Evolutionary conservation across 2,329 filamentous ascomycete species (phyloP), one percentile per base, ranked within the genome.

Genomic region (Ophiocordyceps sinensis): DNA sequence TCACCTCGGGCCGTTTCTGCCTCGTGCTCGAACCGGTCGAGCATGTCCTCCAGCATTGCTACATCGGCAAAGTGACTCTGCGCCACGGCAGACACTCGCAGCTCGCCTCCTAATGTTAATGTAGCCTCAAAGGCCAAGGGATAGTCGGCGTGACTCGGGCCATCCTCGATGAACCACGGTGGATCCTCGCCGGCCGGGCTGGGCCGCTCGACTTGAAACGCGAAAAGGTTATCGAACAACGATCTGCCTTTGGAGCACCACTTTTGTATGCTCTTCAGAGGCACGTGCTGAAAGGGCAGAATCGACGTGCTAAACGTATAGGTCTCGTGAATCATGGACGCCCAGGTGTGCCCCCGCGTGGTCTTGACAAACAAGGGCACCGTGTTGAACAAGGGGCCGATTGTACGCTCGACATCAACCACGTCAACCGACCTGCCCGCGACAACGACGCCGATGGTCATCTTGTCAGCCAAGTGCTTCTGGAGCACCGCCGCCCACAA

Each of bases 341-440:
- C 55, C 76, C 82, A 86, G 0, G 68, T 75, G 5, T 70, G 63
- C 0, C 58, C 52, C 1, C 56, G 47, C 7, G 60, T 45, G 13
- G 71, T 48, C 6, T 62, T 53, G 29, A 77, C 60, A 41, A 74
- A 69, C 54, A 82, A 86, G 0, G 88, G 86, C 1, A 95, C 65
- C 0, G 87, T 94, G 54, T 95, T 95, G 69, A 95, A 94, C 17
- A 95, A 63, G 0, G 89, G 88, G 0, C 88, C 89, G 35, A 91
- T 72, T 1, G 84, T 74, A 19, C 67, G 54, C 37, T 87, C 81
- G 2, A 79, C 71, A 2, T 67, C 67, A 8, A 79, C 70, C 12
- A 86, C 61, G 36, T 83, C 74, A 5, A 93, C 73, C 0, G 77
- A 74, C 44, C 88, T 73, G 1, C 88, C 89, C 7, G 87, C 91